phyloP scores from a whole-genome alignment of 192 early-diverging fungal genomes.

The Coemansia sp. region DNA sequence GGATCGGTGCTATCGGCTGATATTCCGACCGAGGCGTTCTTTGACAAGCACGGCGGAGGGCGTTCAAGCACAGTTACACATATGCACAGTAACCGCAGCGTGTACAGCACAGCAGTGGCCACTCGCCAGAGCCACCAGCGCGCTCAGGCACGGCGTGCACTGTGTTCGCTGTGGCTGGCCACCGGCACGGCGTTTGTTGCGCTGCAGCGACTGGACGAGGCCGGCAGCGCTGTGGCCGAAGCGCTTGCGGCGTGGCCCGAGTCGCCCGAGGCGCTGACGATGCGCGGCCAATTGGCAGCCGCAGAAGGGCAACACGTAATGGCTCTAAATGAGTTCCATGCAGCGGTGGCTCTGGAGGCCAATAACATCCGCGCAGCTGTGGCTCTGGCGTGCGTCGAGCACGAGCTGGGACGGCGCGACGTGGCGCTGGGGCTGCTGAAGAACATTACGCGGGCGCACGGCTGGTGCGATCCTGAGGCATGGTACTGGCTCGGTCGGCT shows the following conservation, averaged over 20 bases:
- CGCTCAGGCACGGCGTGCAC: slow-evolving; percentile 32
- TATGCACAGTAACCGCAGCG: slow-evolving; percentile 15
- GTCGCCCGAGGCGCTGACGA: slow-evolving; percentile 45
- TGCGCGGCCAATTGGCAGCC: slow-evolving; percentile 47
- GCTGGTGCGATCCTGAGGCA: slow-evolving; percentile 55
- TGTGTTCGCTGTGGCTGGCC: slow-evolving; percentile 47
- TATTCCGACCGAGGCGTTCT: slow-evolving; percentile 36
- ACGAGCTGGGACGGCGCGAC: slow-evolving; percentile 43
- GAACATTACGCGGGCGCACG: slow-evolving; percentile 49
- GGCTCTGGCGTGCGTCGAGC: slow-evolving; percentile 44
- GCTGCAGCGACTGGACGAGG: slow-evolving; percentile 40
- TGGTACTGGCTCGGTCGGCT: slow-evolving; percentile 55
- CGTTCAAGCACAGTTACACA: slow-evolving; percentile 1
- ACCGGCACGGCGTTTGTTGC: slow-evolving; percentile 36
- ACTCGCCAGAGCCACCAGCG: slow-evolving; percentile 33
- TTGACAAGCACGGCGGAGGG: slow-evolving; percentile 25
- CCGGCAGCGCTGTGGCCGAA: slow-evolving; percentile 33
- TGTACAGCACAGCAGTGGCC: slow-evolving; percentile 40
- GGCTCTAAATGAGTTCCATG: slow-evolving; percentile 52
- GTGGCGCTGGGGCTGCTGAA: slow-evolving; percentile 52
- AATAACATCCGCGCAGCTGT: slow-evolving; percentile 46
- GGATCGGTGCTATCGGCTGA: slow-evolving; percentile 24
- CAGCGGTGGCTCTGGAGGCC: slow-evolving; percentile 44
- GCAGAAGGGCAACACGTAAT: slow-evolving; percentile 20
- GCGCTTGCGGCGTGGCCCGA: slow-evolving; percentile 48